These are phyloP conservation scores for Talaromyces wortmannii DNA, from an alignment of 495 filamentous ascomycete genomes.

Conservation along the genomic window DNA sequence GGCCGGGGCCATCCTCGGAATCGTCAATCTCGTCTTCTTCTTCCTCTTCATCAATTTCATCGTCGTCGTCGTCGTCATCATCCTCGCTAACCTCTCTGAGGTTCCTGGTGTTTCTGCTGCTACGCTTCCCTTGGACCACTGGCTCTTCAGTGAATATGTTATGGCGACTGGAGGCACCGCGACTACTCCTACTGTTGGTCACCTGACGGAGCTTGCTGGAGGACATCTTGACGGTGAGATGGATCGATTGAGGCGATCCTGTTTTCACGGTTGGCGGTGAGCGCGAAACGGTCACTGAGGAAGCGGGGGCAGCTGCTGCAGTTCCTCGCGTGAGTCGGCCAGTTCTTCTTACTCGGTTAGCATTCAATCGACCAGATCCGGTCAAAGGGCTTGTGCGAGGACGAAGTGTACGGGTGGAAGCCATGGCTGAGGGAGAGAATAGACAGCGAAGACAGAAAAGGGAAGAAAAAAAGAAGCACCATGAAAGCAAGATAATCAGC, in stretches of 20 bases:
- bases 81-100: conserved; percentile 61
- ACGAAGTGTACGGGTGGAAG: conserved; percentile 43
- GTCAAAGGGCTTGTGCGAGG: conserved; percentile 30
- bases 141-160: conserved; percentile 49
- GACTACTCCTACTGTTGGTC: conserved; percentile 38
- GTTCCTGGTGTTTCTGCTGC: conserved; percentile 59
- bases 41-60: conserved; percentile 47
- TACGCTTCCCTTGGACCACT: conserved; percentile 54
- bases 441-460: conserved; percentile 4
- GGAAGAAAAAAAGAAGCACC: conserved; percentile 3
- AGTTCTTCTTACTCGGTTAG: conserved; percentile 30
- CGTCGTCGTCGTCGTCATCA: conserved; percentile 39
- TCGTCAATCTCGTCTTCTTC: conserved; percentile 56
- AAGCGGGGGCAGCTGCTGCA: conserved; percentile 13
- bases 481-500: conserved; percentile 8
- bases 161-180: conserved; percentile 22
- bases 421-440: conserved; percentile 26
- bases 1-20: conserved; percentile 47
- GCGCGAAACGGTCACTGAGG: conserved; percentile 46
- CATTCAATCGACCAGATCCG: conserved; percentile 27
- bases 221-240: conserved; percentile 79
- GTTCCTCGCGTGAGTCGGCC: conserved; percentile 27
- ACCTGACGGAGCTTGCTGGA: conserved; percentile 76
- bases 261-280: conserved; percentile 47
- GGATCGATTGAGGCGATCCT: conserved; percentile 56